These are phyloP conservation scores for Taxawa tesnikishii DNA, from an alignment of 2,329 filamentous ascomycete genomes.

Conservation along the genomic window DNA sequence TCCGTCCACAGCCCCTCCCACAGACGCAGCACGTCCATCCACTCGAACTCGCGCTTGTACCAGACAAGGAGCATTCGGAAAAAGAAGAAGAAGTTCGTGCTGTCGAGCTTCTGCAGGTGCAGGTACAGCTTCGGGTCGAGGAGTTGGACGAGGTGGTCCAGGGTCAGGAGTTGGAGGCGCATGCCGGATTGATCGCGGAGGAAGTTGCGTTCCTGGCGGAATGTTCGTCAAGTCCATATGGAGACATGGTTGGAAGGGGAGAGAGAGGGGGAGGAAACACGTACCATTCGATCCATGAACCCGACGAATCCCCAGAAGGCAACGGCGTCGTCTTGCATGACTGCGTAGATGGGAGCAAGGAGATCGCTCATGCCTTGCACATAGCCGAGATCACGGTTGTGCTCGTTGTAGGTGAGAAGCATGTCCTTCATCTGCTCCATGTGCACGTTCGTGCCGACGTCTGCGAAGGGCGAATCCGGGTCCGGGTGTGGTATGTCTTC, in stretches of 20 bases:
- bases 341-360: slow-evolving; percentile 87
- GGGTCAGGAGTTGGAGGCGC: slow-evolving; percentile 76
- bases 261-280: too few relatives aligned
- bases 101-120: slow-evolving; percentile 80
- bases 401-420: slow-evolving; percentile 96
- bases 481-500: slow-evolving; percentile 96
- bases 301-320: slow-evolving; percentile 94
- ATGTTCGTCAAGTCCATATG: too few relatives aligned
- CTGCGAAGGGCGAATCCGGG: slow-evolving; percentile 86
- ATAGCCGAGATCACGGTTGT: slow-evolving; percentile 89
- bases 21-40: slow-evolving; percentile 71
- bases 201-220: slow-evolving; percentile 71
- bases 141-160: slow-evolving; percentile 91
- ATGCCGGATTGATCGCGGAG: slow-evolving; percentile 92
- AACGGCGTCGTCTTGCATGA: slow-evolving; percentile 92
- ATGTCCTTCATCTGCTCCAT: slow-evolving; percentile 99
- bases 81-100: slow-evolving; percentile 99
- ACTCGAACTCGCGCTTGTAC: slow-evolving; percentile 96
- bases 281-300: slow-evolving; percentile 90
- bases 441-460: slow-evolving; percentile 89
- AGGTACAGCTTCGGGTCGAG: slow-evolving; percentile 92
- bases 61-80: slow-evolving; percentile 98
- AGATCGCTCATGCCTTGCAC: slow-evolving; percentile 99
- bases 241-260: too few relatives aligned
- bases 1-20: slow-evolving; percentile 97